Evolutionary conservation across 2,329 filamentous ascomycete species (phyloP).

Genomic region (Pseudogymnoascus sp.): DNA sequence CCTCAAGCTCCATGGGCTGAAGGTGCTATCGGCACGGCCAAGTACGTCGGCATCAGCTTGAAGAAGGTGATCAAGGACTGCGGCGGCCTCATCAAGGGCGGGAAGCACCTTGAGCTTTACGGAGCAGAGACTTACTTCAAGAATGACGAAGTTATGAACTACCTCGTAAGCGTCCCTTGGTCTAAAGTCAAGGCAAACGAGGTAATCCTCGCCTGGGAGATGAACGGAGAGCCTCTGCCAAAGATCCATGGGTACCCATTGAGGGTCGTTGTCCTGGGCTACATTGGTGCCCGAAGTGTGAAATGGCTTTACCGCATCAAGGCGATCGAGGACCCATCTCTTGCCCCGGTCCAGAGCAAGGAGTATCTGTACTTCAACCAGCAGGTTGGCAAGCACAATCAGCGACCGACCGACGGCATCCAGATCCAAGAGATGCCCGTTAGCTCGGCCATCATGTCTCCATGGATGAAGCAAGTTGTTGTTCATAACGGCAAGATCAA

Average conservation of each 20-base stretch:
- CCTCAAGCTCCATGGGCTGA: conserved; percentile 48
- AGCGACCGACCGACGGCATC: conserved; percentile 59
- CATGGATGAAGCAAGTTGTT: conserved; percentile 38
- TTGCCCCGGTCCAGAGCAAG: conserved; percentile 55
- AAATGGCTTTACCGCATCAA: conserved; percentile 62
- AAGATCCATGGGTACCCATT: conserved; percentile 60
- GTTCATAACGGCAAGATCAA: conserved; percentile 24
- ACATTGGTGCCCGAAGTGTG: conserved; percentile 59
- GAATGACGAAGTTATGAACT: conserved; percentile 56
- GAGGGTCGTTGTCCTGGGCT: conserved; percentile 54
- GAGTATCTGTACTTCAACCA: conserved; percentile 61
- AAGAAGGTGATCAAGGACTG: conserved; percentile 66
- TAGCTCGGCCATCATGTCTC: conserved; percentile 56
- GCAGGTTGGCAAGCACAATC: conserved; percentile 61
- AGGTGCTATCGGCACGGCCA: conserved; percentile 60
- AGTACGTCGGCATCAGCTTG: conserved; percentile 55
- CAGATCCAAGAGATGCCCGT: conserved; percentile 64
- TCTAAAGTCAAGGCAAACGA: conserved; percentile 60
- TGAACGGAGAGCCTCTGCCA: conserved; percentile 58
- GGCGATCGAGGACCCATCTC: conserved; percentile 47
- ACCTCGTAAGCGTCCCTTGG: conserved; percentile 58
- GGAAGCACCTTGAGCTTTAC: conserved; percentile 58
- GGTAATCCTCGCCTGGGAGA: conserved; percentile 57
- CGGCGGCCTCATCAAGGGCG: conserved; percentile 48
- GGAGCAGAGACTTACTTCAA: conserved; percentile 71